Percentiles rank a stretch among this genome's conserved stretches.
Conservation (phyloP, 2,329 filamentous ascomycete species). For the Sporothrix dimorphospora region DNA sequence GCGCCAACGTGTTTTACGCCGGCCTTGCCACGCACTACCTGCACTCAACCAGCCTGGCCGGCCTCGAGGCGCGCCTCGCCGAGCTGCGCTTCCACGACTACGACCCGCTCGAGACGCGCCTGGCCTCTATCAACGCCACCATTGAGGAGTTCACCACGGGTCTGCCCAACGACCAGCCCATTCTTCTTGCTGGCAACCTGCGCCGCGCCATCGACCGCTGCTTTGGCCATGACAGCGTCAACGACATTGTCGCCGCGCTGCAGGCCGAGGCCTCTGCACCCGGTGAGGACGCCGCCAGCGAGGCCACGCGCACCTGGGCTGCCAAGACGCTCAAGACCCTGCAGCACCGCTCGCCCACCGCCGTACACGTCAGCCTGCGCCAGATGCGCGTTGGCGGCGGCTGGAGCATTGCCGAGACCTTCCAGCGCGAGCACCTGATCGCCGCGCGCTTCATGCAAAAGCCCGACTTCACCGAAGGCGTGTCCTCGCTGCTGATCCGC, state of each 20-base stretch:
- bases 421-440: constrained; percentile 83
- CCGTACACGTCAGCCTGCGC: constrained; percentile 79
- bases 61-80: constrained; percentile 80
- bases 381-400: constrained; percentile 75
- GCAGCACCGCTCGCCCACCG: constrained; percentile 77
- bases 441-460: constrained; percentile 87
- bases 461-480: constrained; percentile 89
- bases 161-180: constrained; percentile 73
- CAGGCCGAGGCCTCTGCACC: constrained; percentile 58
- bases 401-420: constrained; percentile 85
- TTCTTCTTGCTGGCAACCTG: constrained; percentile 68
- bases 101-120: constrained; percentile 62
- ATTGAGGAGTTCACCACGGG: constrained; percentile 91
- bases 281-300: constrained; percentile 70
- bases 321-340: constrained; percentile 75
- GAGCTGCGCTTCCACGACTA: constrained; percentile 89
- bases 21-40: constrained; percentile 96
- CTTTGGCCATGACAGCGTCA: constrained; percentile 69
- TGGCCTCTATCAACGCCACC: constrained; percentile 77
- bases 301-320: constrained; percentile 72
- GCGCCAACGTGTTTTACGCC: constrained; percentile 84
- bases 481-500: constrained; percentile 76
- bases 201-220: constrained; percentile 84
- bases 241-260: constrained; percentile 72
- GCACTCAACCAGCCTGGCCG: constrained; percentile 82